Evolutionary conservation across 768 basidiomycete species (phyloP).

Genomic region (Hortiboletus campestris): DNA sequence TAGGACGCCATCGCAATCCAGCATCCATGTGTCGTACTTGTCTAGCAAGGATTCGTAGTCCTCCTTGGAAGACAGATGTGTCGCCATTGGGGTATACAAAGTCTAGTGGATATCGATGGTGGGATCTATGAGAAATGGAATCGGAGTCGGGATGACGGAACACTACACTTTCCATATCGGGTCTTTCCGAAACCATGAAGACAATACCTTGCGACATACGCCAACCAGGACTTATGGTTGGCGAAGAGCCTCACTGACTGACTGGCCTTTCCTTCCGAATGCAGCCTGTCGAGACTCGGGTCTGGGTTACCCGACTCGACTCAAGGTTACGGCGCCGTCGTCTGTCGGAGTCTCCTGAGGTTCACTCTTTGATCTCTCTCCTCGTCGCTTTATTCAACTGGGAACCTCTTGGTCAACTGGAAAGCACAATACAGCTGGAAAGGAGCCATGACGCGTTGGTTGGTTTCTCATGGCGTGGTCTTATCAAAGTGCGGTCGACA

Average conservation of each 20-base stretch:
- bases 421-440: background rate
- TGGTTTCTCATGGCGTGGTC: background rate
- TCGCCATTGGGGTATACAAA: conserved; percentile 24
- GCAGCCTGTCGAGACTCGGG: background rate
- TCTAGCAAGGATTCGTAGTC: conserved; percentile 52
- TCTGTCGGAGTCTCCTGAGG: background rate
- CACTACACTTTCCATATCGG: conserved; percentile 25
- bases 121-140: background rate
- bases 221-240: background rate
- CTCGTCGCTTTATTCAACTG: conserved; percentile 3
- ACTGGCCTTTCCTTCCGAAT: background rate
- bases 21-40: conserved; percentile 90
- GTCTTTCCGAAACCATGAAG: background rate
- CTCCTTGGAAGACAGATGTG: conserved; percentile 31
- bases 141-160: conserved; percentile 1
- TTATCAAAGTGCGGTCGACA: background rate
- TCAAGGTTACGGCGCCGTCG: no score
- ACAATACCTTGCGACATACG: no score
- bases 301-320: background rate
- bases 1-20: conserved; percentile 95
- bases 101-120: conserved; percentile 10
- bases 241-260: background rate
- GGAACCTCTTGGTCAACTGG: background rate
- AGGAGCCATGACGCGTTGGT: background rate
- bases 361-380: background rate